Evolutionary conservation across 768 basidiomycete species (phyloP), one percentile per base, ranked within the genome.

Genomic region (Clavulina sp.): DNA sequence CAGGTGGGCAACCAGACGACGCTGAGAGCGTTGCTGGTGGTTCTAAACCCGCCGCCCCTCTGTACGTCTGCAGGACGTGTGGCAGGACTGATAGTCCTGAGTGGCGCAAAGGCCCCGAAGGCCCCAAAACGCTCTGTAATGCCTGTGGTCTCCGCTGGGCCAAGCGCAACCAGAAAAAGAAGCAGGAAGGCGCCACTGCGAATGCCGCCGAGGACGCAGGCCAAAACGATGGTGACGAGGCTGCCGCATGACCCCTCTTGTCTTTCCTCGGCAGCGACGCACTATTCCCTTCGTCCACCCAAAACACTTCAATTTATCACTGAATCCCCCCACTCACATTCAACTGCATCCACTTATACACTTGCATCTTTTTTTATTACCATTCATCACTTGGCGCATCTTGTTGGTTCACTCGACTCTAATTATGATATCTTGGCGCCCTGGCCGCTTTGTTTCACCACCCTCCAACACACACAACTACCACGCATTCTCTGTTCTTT

Each of bases 61-160:
- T 83, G 60, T 77, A 88, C 61, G 86, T 92, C 7, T 96, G 91
- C 60, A 73, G 85, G 30, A 88, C 81, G 13, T 99, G 93, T 59
- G 95, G 95, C 18, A 73, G 88, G 54, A 96, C 92, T 1, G 87
- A 91, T 65, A 92, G 88, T 38, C 92, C 95, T 0, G 93, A 99
- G 67, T 99, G 93, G 93, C 76, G 93, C 59, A 92, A 56, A 85
- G 93, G 93, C 7, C 93, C 93, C 1, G 72, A 77, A 51, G 93
- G 93, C 32, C 89, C 93, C 1, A 99, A 96, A 68, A 95, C 93
- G n/a, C 68, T 96, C 3, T 96, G 93, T 70, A 95, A 96, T 65
- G 91, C 91, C 2, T 95, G 93, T 57, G 92, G 92, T 24, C 67
- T 97, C 36, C 74, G 91, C 50, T 93, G 88, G 86, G 91, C 91